phyloP scores from a whole-genome alignment of 2,329 filamentous ascomycete genomes.

The Fusarium citri region DNA sequence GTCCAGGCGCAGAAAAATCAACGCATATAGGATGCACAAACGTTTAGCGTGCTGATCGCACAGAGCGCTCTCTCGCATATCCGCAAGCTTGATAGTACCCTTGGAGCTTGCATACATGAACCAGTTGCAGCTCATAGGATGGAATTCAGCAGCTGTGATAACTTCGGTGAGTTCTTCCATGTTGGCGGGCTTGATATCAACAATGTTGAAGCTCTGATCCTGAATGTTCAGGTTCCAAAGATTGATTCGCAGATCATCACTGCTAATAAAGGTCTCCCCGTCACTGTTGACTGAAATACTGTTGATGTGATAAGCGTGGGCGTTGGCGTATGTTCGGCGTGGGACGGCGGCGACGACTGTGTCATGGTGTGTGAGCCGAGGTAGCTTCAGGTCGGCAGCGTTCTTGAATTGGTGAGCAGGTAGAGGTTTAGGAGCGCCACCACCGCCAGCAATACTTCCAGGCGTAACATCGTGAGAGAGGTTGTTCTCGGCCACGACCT shows the following conservation, averaged over 20 bases:
- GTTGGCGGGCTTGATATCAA: conserved; percentile 99
- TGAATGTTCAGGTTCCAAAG: conserved; percentile 99
- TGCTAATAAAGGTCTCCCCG: conserved; percentile 99
- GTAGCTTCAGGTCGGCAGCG: conserved; percentile 87
- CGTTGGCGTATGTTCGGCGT: conserved; percentile 95
- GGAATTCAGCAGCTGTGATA: conserved; percentile 97
- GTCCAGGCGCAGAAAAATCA: not conserved
- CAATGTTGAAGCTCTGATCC: conserved; percentile 99
- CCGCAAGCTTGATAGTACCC: conserved; percentile 97
- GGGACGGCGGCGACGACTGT: conserved; percentile 97
- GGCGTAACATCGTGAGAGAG: conserved; percentile 94
- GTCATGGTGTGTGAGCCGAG: conserved; percentile 96
- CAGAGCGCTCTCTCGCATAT: conserved; percentile 96
- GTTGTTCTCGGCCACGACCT: conserved; percentile 99
- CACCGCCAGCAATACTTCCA: conserved; percentile 76
- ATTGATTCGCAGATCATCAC: conserved; percentile 97
- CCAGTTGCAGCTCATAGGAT: conserved; percentile 97
- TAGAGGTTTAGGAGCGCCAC: conserved; percentile 79
- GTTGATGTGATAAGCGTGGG: conserved; percentile 99
- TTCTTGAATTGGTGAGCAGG: conserved; percentile 79
- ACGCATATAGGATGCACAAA: conserved; percentile 55
- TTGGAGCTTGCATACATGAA: conserved; percentile 99
- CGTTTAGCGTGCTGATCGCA: conserved; percentile 97
- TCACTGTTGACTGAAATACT: conserved; percentile 99
- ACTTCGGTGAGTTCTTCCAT: conserved; percentile 99